Evolutionary conservation across 306 rosid species (phyloP), one percentile per base, ranked within the genome.

Genomic region (Canavalia gladiata): DNA sequence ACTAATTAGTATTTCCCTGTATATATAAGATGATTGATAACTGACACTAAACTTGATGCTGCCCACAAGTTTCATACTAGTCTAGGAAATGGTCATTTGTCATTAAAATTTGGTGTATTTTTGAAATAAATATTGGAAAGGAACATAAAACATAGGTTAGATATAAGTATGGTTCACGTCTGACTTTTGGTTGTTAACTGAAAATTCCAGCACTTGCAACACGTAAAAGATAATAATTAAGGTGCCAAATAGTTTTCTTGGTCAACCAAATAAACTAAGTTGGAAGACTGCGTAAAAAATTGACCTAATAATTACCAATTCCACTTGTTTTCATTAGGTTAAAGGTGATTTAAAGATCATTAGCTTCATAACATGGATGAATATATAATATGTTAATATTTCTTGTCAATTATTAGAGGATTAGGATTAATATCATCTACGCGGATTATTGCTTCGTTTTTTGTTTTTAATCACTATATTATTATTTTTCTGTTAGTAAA

Each of bases 211-310:
- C 76, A 76, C 72, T 85, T 60, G 43, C 46, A 77, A 81, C 72
- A 81, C 82, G 85, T 80, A 81, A 81, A 37, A 76, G 79, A 70
- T 64, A 70, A 70, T 29, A 18, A 76, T 64, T 76, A 85, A 81
- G 83, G 82, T 81, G 75, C 66, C 13, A 85, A 35, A 72, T 85
- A 54, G 50, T 70, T 80, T 68, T 84, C 84, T 68, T 33, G 75
- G 87, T 74, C 79, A 51, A 74, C 84, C 31, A 4, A 28, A 67
- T 11, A 30, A 72, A 28, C 2, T 33, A 41, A 69, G 79, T 8
- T 30, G 75, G 65, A 80, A 68, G 79, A 46, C 82, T 75, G 85
- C 79, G n/a, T 57, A 33, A 52, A 69, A 70, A 41, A 43, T 66
- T 75, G 79, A 80, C 52, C 79, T 67, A 7, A 33, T 59, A 70